Evolutionary conservation across 202 grass and related monocot genomes (phyloP).

Genomic region (Digitaria exilis): DNA sequence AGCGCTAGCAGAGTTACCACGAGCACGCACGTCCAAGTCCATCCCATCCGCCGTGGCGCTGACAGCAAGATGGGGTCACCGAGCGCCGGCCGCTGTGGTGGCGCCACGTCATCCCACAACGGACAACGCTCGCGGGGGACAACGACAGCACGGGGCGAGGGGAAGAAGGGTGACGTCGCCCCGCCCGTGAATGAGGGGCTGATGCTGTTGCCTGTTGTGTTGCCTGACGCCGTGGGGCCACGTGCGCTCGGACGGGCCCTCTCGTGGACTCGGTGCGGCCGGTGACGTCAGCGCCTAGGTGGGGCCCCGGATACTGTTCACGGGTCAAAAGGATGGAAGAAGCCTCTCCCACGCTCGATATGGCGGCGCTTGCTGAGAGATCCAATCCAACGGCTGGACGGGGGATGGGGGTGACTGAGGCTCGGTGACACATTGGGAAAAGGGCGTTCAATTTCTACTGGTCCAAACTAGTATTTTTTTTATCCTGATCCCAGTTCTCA

Average conservation of each 20-base stretch:
- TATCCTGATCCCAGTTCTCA: too few species aligned
- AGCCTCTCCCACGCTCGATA: neutral
- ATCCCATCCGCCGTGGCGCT: neutral
- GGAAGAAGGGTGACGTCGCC: neutral
- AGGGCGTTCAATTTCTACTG: neutral
- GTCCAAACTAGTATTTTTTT: too few species aligned
- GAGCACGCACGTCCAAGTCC: neutral
- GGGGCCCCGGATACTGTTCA: neutral
- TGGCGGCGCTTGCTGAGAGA: neutral
- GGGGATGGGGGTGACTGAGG: neutral
- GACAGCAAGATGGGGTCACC: neutral
- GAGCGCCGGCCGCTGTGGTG: neutral
- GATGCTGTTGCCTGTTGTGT: too few species aligned
- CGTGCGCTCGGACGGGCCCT: neutral
- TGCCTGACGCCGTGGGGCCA: conserved; percentile 5
- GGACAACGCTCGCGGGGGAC: neutral
- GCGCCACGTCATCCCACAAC: neutral
- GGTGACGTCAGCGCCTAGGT: neutral
- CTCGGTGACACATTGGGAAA: neutral
- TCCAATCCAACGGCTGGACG: neutral
- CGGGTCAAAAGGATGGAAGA: neutral
- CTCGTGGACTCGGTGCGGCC: neutral
- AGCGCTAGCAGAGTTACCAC: too few species aligned
- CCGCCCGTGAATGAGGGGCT: conserved; percentile 7
- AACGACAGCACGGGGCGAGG: neutral